Base-by-base conservation (phyloP, 768 basidiomycete species). In the Polyporus arcularius region DNA sequence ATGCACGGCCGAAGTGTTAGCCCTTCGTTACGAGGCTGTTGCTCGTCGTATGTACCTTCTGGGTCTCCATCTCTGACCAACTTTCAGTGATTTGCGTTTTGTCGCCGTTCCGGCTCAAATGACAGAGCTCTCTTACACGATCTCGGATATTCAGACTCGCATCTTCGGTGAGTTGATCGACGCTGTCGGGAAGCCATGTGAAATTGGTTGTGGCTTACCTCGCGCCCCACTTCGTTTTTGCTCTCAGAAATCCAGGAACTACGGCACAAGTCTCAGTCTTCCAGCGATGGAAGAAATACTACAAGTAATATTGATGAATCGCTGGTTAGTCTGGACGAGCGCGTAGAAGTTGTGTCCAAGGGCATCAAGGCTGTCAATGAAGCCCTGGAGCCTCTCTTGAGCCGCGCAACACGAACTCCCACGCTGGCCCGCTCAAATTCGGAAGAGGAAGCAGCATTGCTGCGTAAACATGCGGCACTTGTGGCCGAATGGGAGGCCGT, bases 141-240 rank as follows among this genome's bases (percentile, higher is more conserved):
- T 94, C 61, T 93, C 91, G 16, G 92, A 94, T 73, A 91, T 94
- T 35, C 91, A 94, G 74, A 92, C 92, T 52, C 88, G 92, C 68
- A 93, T 94, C 72, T 94, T 94, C 68, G 92, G 92, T 92, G 72
- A 61, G 83, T 59, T 16, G 35, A 9, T 15, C 41, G 64, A 30
- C 42, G 21, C 46, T 32, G 18, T 32, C 47, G 21, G 21, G 18
- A 16, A 49, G 7, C 42, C n/a, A 49, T 45, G 21, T 15, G 16
- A 26, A n/a, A 4, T n/a, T 45, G 43, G 8, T 18, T 14, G 12
- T 30, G 14, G 35, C 46, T 15, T n/a, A 53, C 32, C 30, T 54
- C 54, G 39, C 38, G 43, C 39, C 30, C 35, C 35, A 11, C 47
- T 26, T 3, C 47, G 47, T 26, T 26, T 18, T 5, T 2, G 8